phyloP scores from a whole-genome alignment of 192 early-diverging fungal genomes.

The Gryganskiella cystojenkinii region DNA sequence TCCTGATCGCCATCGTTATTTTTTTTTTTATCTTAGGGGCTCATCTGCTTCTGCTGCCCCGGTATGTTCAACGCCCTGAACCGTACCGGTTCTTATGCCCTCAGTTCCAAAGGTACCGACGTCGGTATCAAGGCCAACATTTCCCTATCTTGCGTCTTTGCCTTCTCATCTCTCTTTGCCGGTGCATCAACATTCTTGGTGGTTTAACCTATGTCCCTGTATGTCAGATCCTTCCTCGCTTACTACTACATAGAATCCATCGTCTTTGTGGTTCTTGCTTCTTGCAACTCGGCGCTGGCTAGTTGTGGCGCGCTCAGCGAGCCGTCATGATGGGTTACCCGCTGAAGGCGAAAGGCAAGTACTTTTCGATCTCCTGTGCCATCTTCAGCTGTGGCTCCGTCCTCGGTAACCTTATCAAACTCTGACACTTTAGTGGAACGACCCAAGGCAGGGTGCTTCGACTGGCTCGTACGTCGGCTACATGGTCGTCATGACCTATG shows the following conservation, averaged over 20 bases:
- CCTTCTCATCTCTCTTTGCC: conserved; percentile 74
- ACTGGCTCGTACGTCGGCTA: conserved; percentile 78
- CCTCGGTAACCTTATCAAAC: conserved; percentile 74
- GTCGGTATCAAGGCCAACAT: conserved; percentile 75
- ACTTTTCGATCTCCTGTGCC: conserved; percentile 83
- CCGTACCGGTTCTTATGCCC: too few relatives aligned
- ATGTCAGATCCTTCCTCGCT: conserved; percentile 75
- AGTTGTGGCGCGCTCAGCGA: conserved; percentile 74
- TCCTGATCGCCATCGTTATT: too few relatives aligned
- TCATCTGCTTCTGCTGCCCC: too few relatives aligned
- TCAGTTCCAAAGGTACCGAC: conserved; percentile 29
- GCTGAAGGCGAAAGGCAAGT: conserved; percentile 75
- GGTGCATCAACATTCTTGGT: conserved; percentile 71
- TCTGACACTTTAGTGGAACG: conserved; percentile 74
- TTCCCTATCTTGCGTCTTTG: conserved; percentile 76
- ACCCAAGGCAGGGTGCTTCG: conserved; percentile 53
- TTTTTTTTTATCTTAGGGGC: too few relatives aligned
- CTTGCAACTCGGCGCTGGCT: conserved; percentile 82
- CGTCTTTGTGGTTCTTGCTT: conserved; percentile 71
- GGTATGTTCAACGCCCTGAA: conserved; percentile 71
- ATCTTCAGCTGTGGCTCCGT: conserved; percentile 81
- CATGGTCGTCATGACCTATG: conserved; percentile 69
- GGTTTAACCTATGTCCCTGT: conserved; percentile 77
- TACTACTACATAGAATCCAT: conserved; percentile 60
- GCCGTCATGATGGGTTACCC: conserved; percentile 87